Evolutionary conservation across 2,329 filamentous ascomycete species (phyloP).

Genomic region (Curvularia lunata): DNA sequence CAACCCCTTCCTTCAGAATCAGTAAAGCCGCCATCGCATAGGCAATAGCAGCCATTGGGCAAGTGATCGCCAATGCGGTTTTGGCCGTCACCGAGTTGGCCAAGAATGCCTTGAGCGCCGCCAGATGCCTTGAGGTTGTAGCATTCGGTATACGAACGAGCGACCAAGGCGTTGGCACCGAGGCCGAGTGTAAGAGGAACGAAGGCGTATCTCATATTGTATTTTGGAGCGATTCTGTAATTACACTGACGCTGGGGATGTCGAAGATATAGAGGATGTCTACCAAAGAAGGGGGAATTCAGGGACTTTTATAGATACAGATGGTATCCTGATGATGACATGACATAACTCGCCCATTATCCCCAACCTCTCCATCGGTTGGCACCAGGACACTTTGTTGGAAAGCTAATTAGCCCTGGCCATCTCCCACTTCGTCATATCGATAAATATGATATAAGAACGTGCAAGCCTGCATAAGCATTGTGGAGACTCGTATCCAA

Average conservation of each 20-base stretch:
- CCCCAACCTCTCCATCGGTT: neutral
- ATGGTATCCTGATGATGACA: neutral
- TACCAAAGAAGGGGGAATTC: neutral
- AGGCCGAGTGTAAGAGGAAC: constrained; percentile 28
- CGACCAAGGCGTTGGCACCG: constrained; percentile 32
- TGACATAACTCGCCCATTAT: constrained; percentile 15
- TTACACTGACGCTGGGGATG: constrained; percentile 6
- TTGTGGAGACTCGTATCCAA: constrained; percentile 6
- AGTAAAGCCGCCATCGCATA: constrained; percentile 58
- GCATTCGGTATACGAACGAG: constrained; percentile 27
- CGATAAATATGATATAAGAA: constrained; percentile 25
- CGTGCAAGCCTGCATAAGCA: constrained; percentile 13
- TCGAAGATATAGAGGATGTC: neutral
- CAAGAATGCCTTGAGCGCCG: constrained; percentile 58
- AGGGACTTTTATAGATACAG: constrained; percentile 3
- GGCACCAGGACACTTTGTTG: constrained; percentile 9
- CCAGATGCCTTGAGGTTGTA: constrained; percentile 27
- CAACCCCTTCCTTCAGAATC: constrained; percentile 65
- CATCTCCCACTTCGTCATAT: constrained; percentile 10
- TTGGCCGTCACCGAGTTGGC: constrained; percentile 68
- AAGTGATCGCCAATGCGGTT: constrained; percentile 62
- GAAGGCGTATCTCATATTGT: constrained; percentile 34
- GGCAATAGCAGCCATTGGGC: constrained; percentile 59
- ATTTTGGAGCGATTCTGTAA: neutral
- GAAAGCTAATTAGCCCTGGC: constrained; percentile 3